Percentiles rank a stretch among this genome's conserved stretches.
Evolutionary conservation across 352 stramenopile genomes (phyloP).

Genomic region (Globisporangium irregulare): DNA sequence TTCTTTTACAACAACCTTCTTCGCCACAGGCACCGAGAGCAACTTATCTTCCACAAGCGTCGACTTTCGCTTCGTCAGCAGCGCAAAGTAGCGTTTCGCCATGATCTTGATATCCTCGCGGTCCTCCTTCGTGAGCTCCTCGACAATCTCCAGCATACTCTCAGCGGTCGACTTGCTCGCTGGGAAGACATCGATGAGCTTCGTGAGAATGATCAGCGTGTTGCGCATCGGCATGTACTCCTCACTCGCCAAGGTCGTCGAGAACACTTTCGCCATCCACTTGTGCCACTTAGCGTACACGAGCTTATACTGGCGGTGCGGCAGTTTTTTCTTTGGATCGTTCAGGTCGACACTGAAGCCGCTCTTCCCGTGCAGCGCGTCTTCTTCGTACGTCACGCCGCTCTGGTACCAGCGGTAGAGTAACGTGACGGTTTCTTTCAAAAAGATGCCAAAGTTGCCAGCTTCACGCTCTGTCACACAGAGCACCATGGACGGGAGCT

Average conservation of each 20-base stretch:
- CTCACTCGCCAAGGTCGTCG: conserved; percentile 49
- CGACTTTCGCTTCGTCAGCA: conserved; percentile 74
- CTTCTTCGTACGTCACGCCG: conserved; percentile 70
- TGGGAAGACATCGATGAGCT: conserved; percentile 85
- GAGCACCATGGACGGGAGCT: conserved; percentile 74
- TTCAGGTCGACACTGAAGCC: conserved; percentile 72
- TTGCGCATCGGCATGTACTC: conserved; percentile 87
- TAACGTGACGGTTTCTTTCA: conserved; percentile 74
- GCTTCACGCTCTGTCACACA: conserved; percentile 84
- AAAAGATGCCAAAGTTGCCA: conserved; percentile 83
- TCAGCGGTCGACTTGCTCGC: conserved; percentile 54
- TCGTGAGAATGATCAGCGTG: conserved; percentile 85
- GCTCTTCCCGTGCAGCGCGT: conserved; percentile 67
- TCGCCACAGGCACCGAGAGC: conserved; percentile 25
- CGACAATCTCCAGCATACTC: conserved; percentile 59
- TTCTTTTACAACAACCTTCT: conserved; percentile 24
- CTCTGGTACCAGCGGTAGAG: conserved; percentile 81
- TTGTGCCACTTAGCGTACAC: conserved; percentile 79
- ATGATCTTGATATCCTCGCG: conserved; percentile 90
- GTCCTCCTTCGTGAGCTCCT: conserved; percentile 73
- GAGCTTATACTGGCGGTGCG: conserved; percentile 71
- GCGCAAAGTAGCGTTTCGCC: conserved; percentile 80
- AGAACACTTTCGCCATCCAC: conserved; percentile 63
- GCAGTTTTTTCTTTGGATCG: conserved; percentile 55
- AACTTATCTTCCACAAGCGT: conserved; percentile 67